Percentiles rank a stretch among this genome's conserved stretches.
These are phyloP conservation scores for Lachancea sp. DNA, from an alignment of 805 yeast species.

Conservation along the genomic window DNA sequence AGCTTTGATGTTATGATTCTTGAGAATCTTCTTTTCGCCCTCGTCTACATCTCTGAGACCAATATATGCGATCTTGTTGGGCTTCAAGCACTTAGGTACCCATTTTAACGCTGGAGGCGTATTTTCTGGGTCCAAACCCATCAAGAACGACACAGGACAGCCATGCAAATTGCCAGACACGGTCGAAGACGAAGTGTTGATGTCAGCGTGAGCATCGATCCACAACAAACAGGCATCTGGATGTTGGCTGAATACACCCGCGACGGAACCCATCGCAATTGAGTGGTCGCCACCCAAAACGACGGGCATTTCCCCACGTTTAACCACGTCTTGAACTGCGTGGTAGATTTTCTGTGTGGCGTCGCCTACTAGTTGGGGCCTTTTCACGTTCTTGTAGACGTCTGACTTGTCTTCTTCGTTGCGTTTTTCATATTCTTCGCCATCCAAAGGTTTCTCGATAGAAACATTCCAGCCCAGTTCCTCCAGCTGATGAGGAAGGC, in stretches of 20 bases:
- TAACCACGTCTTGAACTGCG: conserved; percentile 48
- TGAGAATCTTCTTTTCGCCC: conserved; percentile 72
- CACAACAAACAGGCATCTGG: conserved; percentile 89
- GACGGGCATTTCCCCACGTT: conserved; percentile 53
- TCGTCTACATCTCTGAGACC: conserved; percentile 91
- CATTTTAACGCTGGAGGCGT: conserved; percentile 69
- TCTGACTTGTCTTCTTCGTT: conserved; percentile 44
- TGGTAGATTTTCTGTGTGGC: conserved; percentile 60
- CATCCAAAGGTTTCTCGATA: conserved; percentile 48
- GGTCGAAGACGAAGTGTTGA: conserved; percentile 80
- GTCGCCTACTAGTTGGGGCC: conserved; percentile 70
- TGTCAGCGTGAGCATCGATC: conserved; percentile 98
- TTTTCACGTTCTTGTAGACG: conserved; percentile 51
- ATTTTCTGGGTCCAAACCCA: conserved; percentile 66
- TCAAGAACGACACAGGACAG: conserved; percentile 85
- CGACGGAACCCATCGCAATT: conserved; percentile 86
- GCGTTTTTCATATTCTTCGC: conserved; percentile 38
- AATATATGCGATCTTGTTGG: conserved; percentile 77
- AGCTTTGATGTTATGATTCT: conserved; percentile 68
- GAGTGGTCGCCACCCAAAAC: conserved; percentile 97
- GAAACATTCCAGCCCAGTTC: conserved; percentile 66
- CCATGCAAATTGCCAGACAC: conserved; percentile 92
- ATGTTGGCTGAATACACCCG: conserved; percentile 69
- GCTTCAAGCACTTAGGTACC: conserved; percentile 65
- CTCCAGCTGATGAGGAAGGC: conserved; percentile 56